Base-by-base conservation (phyloP, 805 yeast species). In the Clavispora asparagi region DNA sequence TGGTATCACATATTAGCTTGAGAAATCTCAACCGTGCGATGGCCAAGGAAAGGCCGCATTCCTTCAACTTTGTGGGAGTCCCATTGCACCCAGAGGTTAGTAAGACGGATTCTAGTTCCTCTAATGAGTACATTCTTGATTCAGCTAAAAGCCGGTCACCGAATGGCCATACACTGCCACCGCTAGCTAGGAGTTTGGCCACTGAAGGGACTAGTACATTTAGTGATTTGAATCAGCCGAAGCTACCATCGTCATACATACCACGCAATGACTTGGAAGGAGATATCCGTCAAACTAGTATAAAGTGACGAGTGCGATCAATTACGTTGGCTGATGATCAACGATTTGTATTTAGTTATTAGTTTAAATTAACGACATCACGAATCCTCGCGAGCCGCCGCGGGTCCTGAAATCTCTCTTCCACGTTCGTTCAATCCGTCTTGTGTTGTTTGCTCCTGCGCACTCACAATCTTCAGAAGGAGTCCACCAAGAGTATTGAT, bases 401-500 rank as follows among this genome's bases (percentile, higher is more conserved):
- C 25, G 7, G 37, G 12, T 4, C 4, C n/a, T 4, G 11, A 11
- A 8, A 23, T 6, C 13, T 33, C 37, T 9, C 25, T 14, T 4
- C 16, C 25, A 10, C 16, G 7, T 17, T 14, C 35, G n/a, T 10
- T 23, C 11, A 33, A 9, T 4, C 16, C 25, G 10, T 5, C 25
- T 16, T 17, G 19, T 6, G 6, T 6, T 17, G 12, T 8, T 17
- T 16, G 26, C 8, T 11, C 37, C 13, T 33, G 25, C 4, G 7
- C 12, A 6, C 49, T 41, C 16, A 63, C 49, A 5, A 68, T 55
- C 41, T 58, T 58, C 16, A 28, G 32, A 43, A 55, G 70, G 7
- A 67, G 50, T 0, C 62, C 48, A 6, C 78, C 78, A 13, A 76
- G 49, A 27, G 48, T 57, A 1, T 54, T 56, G 12, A 56, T 32